Evolutionary conservation across 2,329 filamentous ascomycete genomes (phyloP), one percentile per base, ranked within the genome.

Genomic region (Orbilia javanica): DNA sequence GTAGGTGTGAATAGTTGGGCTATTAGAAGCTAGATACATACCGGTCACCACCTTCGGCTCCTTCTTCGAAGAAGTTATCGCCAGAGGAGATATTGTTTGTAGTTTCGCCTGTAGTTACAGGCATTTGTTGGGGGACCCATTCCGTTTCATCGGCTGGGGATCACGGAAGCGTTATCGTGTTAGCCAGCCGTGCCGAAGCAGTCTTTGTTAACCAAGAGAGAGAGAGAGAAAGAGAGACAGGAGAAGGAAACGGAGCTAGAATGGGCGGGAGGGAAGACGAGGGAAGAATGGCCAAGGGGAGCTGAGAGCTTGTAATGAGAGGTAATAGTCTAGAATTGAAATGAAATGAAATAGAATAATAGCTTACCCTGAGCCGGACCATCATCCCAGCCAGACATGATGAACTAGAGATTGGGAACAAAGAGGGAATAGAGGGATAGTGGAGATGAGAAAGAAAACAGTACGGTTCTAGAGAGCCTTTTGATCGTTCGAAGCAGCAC

Each of bases 41-140:
- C 75, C 75, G 52, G 20, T 70, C 75, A 36, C 63, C 65, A 34
- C 50, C 65, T 3, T 73, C 70, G n/a, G 78, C 77, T 52, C 70
- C 67, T 13, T 72, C 72, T 57, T 63, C 57, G 36, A 79, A 73
- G 29, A 74, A 73, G 36, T 69, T 65, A 50, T 74, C 68, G 20
- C 52, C 42, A 48, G 68, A 31, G 29, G 22, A 55, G 15, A 78
- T 44, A 2, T 66, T 67, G 7, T 18, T 72, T 6, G 34, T 68
- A 27, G 63, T 53, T 44, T 22, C 42, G 18, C 39, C 50, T 29
- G 25, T 44, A 31, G 15, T 20, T 15, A 68, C 22, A 63, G 81
- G 67, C 31, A 60, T 25, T 20, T 52, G 18, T 39, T 67, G 31
- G 18, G 72, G 34, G 22, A 44, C 50, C 62, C 62, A 66, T 36